Evolutionary conservation across 495 filamentous ascomycete genomes (phyloP).

Genomic region (Tuber magnatum): DNA sequence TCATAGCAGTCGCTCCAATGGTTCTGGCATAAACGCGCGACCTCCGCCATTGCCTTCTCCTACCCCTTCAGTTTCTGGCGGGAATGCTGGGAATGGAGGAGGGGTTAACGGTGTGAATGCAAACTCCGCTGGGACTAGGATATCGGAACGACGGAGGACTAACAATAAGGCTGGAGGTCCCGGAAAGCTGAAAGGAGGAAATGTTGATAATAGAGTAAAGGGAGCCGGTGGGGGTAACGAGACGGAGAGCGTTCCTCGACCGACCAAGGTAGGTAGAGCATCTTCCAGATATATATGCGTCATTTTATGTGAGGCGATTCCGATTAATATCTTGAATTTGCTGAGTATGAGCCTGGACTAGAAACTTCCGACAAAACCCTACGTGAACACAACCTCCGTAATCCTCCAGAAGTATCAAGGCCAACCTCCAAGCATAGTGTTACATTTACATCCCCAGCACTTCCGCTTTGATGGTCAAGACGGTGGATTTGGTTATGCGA

Average conservation of each 20-base stretch:
- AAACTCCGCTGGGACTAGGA: conserved; percentile 31
- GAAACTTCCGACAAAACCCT: conserved; percentile 34
- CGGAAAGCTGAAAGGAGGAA: conserved; percentile 81
- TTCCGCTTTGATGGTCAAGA: conserved; percentile 94
- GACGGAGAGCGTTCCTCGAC: conserved; percentile 42
- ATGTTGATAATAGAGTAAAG: conserved; percentile 50
- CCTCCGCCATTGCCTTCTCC: conserved; percentile 33
- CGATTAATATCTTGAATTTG: not conserved
- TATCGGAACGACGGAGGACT: conserved; percentile 28
- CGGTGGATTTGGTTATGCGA: conserved; percentile 81
- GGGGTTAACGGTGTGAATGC: conserved; percentile 18
- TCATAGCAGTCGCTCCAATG: conserved; percentile 29
- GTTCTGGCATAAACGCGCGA: conserved; percentile 32
- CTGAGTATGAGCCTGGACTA: conserved; percentile 4
- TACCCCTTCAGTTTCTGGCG: conserved; percentile 19
- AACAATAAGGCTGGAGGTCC: conserved; percentile 48
- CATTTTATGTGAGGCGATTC: not conserved
- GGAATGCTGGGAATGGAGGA: conserved; percentile 23
- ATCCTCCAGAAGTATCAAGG: conserved; percentile 77
- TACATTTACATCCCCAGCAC: conserved; percentile 77
- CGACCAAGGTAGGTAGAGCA: conserved; percentile 26
- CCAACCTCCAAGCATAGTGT: conserved; percentile 66
- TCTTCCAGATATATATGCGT: not conserved
- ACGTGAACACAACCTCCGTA: conserved; percentile 58
- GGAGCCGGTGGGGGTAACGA: conserved; percentile 34